A percentile compares a stretch with the other conserved stretches of the same genome.
Evolutionary conservation across 495 filamentous ascomycete genomes (phyloP).

Genomic region (Antarctomyces pellizariae): DNA sequence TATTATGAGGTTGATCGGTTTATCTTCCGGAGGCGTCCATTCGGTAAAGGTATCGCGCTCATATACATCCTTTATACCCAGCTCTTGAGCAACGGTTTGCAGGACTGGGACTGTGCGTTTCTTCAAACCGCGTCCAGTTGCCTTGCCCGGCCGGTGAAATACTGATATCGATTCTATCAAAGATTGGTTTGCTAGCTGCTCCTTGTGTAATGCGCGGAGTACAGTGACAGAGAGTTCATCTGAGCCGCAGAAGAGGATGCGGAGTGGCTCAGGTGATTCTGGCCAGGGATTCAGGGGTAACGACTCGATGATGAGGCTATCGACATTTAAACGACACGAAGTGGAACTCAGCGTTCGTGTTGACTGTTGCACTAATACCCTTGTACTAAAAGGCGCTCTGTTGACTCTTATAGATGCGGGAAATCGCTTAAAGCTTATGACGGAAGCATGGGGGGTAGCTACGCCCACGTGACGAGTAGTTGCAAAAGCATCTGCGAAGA

Average conservation of each 20-base stretch:
- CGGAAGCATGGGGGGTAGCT: too few relatives aligned
- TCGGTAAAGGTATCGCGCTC: conserved; percentile 53
- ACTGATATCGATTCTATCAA: conserved; percentile 71
- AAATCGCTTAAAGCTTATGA: too few relatives aligned
- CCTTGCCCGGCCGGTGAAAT: conserved; percentile 56
- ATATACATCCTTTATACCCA: conserved; percentile 46
- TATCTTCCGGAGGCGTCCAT: conserved; percentile 35
- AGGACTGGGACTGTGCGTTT: conserved; percentile 38
- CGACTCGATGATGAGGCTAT: too few relatives aligned
- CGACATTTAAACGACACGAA: too few relatives aligned
- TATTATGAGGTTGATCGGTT: conserved; percentile 56
- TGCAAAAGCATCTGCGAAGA: too few relatives aligned
- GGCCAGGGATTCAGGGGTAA: too few relatives aligned
- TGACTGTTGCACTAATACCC: too few relatives aligned
- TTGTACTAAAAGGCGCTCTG: too few relatives aligned
- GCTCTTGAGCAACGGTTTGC: conserved; percentile 32
- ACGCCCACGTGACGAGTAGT: too few relatives aligned
- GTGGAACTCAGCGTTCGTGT: too few relatives aligned
- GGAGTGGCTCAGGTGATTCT: conserved; percentile 48
- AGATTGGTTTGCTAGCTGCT: conserved; percentile 26
- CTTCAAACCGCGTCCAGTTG: conserved; percentile 48
- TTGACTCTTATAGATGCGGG: too few relatives aligned
- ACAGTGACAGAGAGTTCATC: conserved; percentile 77
- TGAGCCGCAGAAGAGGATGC: conserved; percentile 90
- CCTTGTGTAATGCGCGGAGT: conserved; percentile 40